Evolutionary conservation across 2,329 filamentous ascomycete genomes (phyloP).

Genomic region (Thielaviopsis cerberus): DNA sequence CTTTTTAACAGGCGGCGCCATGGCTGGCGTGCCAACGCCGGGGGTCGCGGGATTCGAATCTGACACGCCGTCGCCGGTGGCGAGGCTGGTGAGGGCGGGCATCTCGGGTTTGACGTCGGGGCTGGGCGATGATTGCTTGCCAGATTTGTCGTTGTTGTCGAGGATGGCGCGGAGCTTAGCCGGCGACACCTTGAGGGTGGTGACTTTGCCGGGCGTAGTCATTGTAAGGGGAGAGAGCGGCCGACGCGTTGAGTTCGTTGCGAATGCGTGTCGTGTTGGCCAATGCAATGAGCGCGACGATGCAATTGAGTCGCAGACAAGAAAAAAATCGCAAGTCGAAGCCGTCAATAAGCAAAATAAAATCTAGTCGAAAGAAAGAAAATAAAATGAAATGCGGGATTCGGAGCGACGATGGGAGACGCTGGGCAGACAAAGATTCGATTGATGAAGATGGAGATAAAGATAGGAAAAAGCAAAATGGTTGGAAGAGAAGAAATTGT

Average conservation of each 20-base stretch:
- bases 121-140: conserved; percentile 27
- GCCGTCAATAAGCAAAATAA: no score
- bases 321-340: no score
- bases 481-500: no score
- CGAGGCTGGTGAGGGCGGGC: not conserved
- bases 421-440: no score
- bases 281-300: not conserved
- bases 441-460: no score
- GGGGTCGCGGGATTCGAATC: conserved; percentile 44
- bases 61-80: conserved; percentile 33
- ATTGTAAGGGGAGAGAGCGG: conserved; percentile 1
- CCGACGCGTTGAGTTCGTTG: not conserved
- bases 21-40: conserved; percentile 37
- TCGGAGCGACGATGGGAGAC: no score
- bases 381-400: no score
- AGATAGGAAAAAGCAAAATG: no score
- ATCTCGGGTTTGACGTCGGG: conserved; percentile 21
- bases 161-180: conserved; percentile 32
- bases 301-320: no score
- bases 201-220: conserved; percentile 13
- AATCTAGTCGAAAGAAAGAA: no score
- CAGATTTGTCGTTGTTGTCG: conserved; percentile 20
- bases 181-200: conserved; percentile 33
- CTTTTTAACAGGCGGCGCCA: conserved; percentile 60
- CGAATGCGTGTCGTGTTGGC: no score